Conservation (phyloP, 2,329 filamentous ascomycete genomes). For the Ceratocystis alfenasii region DNA sequence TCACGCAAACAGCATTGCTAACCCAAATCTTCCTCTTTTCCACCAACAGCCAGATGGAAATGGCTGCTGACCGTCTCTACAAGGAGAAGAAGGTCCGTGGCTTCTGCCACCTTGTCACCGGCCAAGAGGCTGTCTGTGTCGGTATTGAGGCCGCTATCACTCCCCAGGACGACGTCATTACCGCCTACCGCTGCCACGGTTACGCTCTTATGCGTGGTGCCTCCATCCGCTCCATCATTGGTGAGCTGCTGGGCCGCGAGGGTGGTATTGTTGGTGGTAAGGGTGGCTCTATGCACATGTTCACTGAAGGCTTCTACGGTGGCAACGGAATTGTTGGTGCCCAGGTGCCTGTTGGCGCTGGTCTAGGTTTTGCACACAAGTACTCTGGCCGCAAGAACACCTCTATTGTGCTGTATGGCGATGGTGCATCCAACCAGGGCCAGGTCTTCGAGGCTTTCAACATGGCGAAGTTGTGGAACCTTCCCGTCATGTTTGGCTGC, state of each 20-base stretch:
- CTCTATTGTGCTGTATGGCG: conserved; percentile 84
- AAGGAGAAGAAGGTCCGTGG: conserved; percentile 99
- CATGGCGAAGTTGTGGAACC: conserved; percentile 99
- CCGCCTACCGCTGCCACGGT: conserved; percentile 97
- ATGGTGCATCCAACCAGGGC: conserved; percentile 97
- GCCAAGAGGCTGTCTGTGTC: conserved; percentile 92
- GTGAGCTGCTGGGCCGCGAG: conserved; percentile 85
- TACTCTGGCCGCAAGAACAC: conserved; percentile 81
- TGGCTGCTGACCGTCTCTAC: conserved; percentile 97
- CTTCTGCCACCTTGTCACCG: conserved; percentile 97
- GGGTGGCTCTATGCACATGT: conserved; percentile 99
- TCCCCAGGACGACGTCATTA: conserved; percentile 88
- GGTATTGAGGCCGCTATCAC: conserved; percentile 95
- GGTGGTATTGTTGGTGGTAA: conserved; percentile 98
- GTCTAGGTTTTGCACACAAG: conserved; percentile 92
- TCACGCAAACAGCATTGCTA: neutral
- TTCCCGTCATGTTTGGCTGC: conserved; percentile 91
- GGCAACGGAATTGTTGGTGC: conserved; percentile 98
- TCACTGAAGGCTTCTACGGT: conserved; percentile 92
- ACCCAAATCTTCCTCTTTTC: neutral
- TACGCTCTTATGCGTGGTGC: conserved; percentile 95
- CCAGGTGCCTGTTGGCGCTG: conserved; percentile 93
- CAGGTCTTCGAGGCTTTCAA: conserved; percentile 99
- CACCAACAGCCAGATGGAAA: conserved; percentile 83
- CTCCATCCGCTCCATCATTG: conserved; percentile 82